phyloP scores from a whole-genome alignment of 2,329 filamentous ascomycete species.

The Epichloe uncinata region DNA sequence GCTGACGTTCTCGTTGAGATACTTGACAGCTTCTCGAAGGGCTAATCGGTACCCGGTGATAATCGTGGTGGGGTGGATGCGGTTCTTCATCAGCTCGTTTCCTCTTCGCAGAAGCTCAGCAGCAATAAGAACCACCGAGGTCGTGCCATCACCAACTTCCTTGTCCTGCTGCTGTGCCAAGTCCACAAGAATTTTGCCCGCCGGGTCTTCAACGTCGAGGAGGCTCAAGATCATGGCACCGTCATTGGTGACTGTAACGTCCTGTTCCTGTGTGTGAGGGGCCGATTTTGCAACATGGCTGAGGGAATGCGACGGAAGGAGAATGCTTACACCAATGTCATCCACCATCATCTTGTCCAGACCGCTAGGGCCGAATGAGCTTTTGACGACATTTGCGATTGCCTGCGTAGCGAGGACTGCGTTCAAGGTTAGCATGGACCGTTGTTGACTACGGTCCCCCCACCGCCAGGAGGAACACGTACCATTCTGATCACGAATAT shows the following conservation, averaged over 20 bases:
- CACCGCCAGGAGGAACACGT: slow-evolving; percentile 16
- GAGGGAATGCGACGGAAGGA: background rate
- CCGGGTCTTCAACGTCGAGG: slow-evolving; percentile 93
- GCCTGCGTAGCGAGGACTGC: slow-evolving; percentile 86
- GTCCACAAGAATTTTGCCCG: slow-evolving; percentile 96
- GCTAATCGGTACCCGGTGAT: slow-evolving; percentile 96
- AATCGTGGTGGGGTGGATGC: slow-evolving; percentile 98
- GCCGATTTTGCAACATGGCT: background rate
- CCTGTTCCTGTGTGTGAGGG: slow-evolving; percentile 33
- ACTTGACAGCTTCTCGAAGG: slow-evolving; percentile 90
- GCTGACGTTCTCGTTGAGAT: slow-evolving; percentile 97
- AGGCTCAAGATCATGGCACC: slow-evolving; percentile 92
- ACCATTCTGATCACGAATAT: slow-evolving; percentile 97
- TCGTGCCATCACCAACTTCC: slow-evolving; percentile 96
- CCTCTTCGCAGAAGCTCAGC: slow-evolving; percentile 85
- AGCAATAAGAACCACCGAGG: slow-evolving; percentile 93
- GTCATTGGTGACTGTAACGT: slow-evolving; percentile 98
- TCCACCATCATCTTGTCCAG: slow-evolving; percentile 99
- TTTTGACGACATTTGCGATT: slow-evolving; percentile 98
- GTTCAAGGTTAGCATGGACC: slow-evolving; percentile 3
- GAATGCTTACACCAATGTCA: slow-evolving; percentile 70
- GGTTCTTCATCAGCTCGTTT: slow-evolving; percentile 99
- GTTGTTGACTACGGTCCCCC: background rate
- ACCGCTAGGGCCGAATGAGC: slow-evolving; percentile 91
- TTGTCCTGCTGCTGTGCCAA: slow-evolving; percentile 97